A percentile compares a stretch with the other conserved stretches of the same genome.
These are phyloP conservation scores for Arthrobotrys musiformis DNA, from an alignment of 2,329 filamentous ascomycete genomes.

Conservation along the genomic window DNA sequence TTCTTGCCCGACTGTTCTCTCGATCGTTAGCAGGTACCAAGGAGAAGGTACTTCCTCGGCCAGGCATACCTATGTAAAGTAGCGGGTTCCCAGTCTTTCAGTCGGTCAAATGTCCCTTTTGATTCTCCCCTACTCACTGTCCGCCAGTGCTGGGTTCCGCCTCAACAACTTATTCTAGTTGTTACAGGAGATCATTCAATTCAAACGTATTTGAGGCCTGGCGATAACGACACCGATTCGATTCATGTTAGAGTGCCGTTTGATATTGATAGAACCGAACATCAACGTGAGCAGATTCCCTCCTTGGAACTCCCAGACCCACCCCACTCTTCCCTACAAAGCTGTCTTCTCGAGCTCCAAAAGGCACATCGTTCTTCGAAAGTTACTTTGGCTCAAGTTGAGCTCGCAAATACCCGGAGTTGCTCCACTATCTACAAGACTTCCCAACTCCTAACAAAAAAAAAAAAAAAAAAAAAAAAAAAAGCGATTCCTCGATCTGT, in stretches of 20 bases:
- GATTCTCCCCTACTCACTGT: neutral
- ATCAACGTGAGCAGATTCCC: constrained; percentile 31
- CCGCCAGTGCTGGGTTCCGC: constrained; percentile 5
- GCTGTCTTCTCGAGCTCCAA: neutral
- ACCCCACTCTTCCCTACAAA: neutral
- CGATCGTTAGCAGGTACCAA: neutral
- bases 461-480: no score
- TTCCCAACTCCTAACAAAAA: no score
- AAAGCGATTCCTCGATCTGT: constrained; percentile 15
- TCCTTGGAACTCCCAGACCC: constrained; percentile 15
- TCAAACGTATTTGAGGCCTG: constrained; percentile 25
- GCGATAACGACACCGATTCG: constrained; percentile 11
- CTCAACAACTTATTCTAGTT: neutral
- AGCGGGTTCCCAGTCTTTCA: neutral
- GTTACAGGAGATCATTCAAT: constrained; percentile 13
- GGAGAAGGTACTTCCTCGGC: neutral
- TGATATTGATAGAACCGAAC: constrained; percentile 34
- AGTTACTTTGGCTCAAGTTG: constrained; percentile 8
- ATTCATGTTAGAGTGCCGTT: constrained; percentile 38
- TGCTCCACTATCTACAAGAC: constrained; percentile 18
- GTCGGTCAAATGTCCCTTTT: neutral
- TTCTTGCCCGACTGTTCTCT: constrained; percentile 38
- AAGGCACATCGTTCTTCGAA: neutral
- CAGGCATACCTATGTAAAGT: constrained; percentile 37
- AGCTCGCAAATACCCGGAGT: constrained; percentile 10